Percentiles rank a stretch among this genome's conserved stretches.
These are phyloP conservation scores for Populus tremula DNA, from an alignment of 345 rosid genomes.

Conservation along the genomic window DNA sequence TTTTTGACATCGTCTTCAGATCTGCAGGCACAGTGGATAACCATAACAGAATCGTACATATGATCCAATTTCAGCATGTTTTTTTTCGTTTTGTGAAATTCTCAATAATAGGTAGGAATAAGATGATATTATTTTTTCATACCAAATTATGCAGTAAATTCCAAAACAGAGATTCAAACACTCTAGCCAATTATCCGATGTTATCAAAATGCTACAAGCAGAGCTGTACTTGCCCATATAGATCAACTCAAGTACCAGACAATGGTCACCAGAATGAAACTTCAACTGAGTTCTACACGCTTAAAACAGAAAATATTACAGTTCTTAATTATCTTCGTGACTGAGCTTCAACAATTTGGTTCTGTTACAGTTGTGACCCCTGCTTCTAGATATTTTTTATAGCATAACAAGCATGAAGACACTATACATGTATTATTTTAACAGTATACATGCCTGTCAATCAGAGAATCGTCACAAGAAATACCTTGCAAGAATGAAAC, in stretches of 20 bases:
- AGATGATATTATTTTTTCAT: not conserved
- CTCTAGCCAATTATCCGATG: not conserved
- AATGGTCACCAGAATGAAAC: not conserved
- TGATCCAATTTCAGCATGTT: not conserved
- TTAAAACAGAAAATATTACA: not conserved
- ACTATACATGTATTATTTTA: not conserved
- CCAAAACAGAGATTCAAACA: not conserved
- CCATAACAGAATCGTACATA: not conserved
- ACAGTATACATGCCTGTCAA: not conserved
- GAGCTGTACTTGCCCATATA: not conserved
- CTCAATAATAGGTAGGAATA: not conserved
- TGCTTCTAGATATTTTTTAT: not conserved
- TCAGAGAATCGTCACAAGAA: not conserved
- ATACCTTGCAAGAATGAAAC: not conserved
- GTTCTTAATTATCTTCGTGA: not conserved
- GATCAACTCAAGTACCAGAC: not conserved
- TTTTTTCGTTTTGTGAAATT: not conserved
- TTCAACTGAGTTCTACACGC: not conserved
- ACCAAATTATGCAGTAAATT: not conserved
- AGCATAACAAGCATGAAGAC: not conserved
- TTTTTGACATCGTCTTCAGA: slow-evolving; percentile 81
- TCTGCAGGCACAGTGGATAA: slow-evolving; percentile 42
- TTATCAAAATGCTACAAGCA: not conserved
- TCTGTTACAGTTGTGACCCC: not conserved
- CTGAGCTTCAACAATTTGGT: not conserved